Conservation (phyloP, 352 stramenopile genomes). For the Pythium phragmitis region DNA sequence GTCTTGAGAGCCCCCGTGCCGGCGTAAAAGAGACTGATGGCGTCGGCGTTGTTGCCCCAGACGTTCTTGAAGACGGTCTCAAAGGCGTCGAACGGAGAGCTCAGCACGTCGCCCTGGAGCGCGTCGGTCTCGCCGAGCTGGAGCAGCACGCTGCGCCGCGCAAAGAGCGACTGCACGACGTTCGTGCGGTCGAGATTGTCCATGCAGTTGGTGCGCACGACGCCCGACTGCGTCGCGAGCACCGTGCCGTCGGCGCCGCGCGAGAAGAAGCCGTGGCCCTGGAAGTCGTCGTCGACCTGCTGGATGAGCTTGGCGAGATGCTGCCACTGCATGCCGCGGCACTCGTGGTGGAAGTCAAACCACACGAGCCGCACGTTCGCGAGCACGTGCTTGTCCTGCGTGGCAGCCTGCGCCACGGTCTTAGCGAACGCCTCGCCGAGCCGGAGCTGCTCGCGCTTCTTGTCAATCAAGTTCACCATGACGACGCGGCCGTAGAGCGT, state of each 20-base stretch:
- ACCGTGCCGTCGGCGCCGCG: slow-evolving; percentile 43
- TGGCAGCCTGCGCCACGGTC: slow-evolving; percentile 36
- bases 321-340: slow-evolving; percentile 91
- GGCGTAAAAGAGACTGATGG: slow-evolving; percentile 91
- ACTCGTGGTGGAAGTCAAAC: slow-evolving; percentile 98
- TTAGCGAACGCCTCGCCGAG: slow-evolving; percentile 85
- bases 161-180: slow-evolving; percentile 95
- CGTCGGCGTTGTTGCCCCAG: slow-evolving; percentile 96
- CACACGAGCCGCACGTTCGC: slow-evolving; percentile 78
- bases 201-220: slow-evolving; percentile 97
- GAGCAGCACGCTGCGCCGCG: slow-evolving; percentile 70
- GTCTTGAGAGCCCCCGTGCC: slow-evolving; percentile 94
- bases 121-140: slow-evolving; percentile 46
- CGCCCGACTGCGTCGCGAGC: slow-evolving; percentile 74
- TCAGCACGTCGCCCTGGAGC: slow-evolving; percentile 58
- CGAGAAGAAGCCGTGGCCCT: slow-evolving; percentile 65
- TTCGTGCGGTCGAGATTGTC: slow-evolving; percentile 97
- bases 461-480: slow-evolving; percentile 93
- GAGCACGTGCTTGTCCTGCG: slow-evolving; percentile 42
- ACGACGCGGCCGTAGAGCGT: slow-evolving; percentile 60
- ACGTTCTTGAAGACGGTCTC: slow-evolving; percentile 81
- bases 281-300: slow-evolving; percentile 61
- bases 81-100: slow-evolving; percentile 55
- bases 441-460: slow-evolving; percentile 85
- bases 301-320: slow-evolving; percentile 88